phyloP scores from a whole-genome alignment of 1,284 basidiomycete genomes.

The Cystobasidiaceae sp. region DNA sequence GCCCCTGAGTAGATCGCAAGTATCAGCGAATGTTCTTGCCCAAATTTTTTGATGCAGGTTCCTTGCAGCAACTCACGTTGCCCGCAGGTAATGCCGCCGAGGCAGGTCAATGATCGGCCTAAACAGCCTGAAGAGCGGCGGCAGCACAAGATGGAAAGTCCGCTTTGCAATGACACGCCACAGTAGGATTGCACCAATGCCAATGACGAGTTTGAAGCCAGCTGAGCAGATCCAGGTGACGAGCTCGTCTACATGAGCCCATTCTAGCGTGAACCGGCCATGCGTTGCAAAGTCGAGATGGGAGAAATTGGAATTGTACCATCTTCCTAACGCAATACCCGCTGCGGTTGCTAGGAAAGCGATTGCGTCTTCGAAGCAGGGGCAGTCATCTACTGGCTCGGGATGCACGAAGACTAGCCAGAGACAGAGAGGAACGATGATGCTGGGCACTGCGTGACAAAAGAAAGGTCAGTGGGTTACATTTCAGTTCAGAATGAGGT shows the following conservation, averaged over 20 bases:
- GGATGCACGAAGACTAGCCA: conserved; percentile 79
- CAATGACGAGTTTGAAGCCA: conserved; percentile 37
- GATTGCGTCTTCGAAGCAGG: conserved; percentile 96
- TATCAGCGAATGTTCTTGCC: no score
- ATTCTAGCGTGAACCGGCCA: neutral
- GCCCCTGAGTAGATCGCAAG: no score
- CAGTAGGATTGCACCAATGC: conserved; percentile 29
- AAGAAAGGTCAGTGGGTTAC: neutral
- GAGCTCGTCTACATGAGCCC: neutral
- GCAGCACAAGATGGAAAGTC: conserved; percentile 64
- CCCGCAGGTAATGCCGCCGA: conserved; percentile 55
- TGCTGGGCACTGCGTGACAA: neutral
- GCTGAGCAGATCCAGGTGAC: conserved; percentile 29
- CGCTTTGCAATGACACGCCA: conserved; percentile 64
- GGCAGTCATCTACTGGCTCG: conserved; percentile 81
- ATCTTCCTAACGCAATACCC: conserved; percentile 66
- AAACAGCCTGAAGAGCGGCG: conserved; percentile 70
- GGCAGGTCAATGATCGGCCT: conserved; percentile 51
- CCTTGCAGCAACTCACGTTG: conserved; percentile 56
- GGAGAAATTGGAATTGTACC: conserved; percentile 46
- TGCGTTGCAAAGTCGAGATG: neutral
- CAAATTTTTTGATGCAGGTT: no score
- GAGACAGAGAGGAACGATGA: conserved; percentile 59
- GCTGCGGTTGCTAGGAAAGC: conserved; percentile 80
- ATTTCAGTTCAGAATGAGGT: no score